These are phyloP conservation scores for Podaxis sp. DNA, from an alignment of 768 basidiomycete genomes.

Conservation along the genomic window DNA sequence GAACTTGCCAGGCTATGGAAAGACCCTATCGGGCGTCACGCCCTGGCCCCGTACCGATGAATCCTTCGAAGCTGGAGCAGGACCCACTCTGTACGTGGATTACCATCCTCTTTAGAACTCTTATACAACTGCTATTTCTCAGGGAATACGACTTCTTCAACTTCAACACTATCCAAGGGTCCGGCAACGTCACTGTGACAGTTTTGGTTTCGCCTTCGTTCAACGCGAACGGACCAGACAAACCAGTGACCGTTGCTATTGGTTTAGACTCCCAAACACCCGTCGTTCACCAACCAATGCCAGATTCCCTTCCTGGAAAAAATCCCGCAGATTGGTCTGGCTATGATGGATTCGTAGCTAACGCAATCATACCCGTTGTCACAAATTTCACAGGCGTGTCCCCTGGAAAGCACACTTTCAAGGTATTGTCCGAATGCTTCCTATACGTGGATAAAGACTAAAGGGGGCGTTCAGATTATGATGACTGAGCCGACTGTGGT, in stretches of 20 bases:
- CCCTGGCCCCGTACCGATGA: constrained; percentile 52
- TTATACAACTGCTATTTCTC: not conserved
- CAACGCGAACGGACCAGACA: constrained; percentile 47
- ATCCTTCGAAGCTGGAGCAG: constrained; percentile 59
- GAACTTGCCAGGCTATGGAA: constrained; percentile 56
- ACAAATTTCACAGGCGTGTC: constrained; percentile 36
- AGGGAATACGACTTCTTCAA: constrained; percentile 66
- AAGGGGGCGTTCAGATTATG: constrained; percentile 33
- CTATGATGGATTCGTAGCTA: constrained; percentile 49
- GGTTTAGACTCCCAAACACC: constrained; percentile 42
- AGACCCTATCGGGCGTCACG: constrained; percentile 57
- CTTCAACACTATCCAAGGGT: constrained; percentile 45
- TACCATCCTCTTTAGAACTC: not conserved
- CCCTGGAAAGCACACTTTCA: constrained; percentile 58
- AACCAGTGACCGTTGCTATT: constrained; percentile 49
- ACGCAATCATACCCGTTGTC: constrained; percentile 41
- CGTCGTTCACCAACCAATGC: constrained; percentile 35
- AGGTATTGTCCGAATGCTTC: constrained; percentile 28
- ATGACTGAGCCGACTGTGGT: constrained; percentile 59
- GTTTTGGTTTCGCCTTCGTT: constrained; percentile 48
- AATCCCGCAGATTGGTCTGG: constrained; percentile 46
- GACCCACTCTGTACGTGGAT: constrained; percentile 51
- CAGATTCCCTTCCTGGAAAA: constrained; percentile 45
- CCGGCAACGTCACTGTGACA: constrained; percentile 45
- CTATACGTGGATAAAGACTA: not conserved